Evolutionary conservation across 116 monocot genomes (phyloP).

Genomic region (Zostera marina): DNA sequence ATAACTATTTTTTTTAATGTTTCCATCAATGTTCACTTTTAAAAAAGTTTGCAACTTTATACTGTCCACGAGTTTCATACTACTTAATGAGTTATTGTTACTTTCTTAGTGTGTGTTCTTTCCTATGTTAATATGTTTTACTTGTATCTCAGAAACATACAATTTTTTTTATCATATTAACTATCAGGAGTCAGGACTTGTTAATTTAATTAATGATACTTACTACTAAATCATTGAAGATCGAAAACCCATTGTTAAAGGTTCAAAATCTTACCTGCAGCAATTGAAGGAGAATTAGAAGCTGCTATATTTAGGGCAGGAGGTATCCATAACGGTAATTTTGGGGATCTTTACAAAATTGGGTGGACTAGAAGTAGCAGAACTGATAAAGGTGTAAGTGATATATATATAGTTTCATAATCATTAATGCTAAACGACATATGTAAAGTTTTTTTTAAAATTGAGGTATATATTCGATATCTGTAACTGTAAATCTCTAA

Average conservation of each 20-base stretch:
- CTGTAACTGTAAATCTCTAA: no score
- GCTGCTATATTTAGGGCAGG: slow-evolving; percentile 80
- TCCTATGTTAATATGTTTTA: no score
- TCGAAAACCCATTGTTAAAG: slow-evolving; percentile 19
- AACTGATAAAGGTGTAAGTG: slow-evolving; percentile 88
- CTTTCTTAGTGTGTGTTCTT: no score
- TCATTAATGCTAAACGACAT: not conserved
- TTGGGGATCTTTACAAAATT: slow-evolving; percentile 72
- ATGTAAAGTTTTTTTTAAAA: no score
- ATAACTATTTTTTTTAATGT: slow-evolving; percentile 3
- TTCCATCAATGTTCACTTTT: not conserved
- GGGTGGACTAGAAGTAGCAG: slow-evolving; percentile 88
- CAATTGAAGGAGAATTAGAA: slow-evolving; percentile 86
- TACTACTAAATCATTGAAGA: slow-evolving; percentile 16
- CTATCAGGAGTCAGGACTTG: not conserved
- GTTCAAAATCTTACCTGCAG: slow-evolving; percentile 53
- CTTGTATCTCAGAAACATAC: no score
- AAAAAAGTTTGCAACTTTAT: no score
- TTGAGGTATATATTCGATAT: no score
- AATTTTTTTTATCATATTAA: no score
- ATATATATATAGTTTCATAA: not conserved
- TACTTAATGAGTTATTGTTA: no score
- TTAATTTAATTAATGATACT: slow-evolving; percentile 18
- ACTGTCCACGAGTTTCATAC: no score
- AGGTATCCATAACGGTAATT: slow-evolving; percentile 75